Evolutionary conservation across 2,329 filamentous ascomycete genomes (phyloP).

Genomic region (Rhynchosporium agropyri): DNA sequence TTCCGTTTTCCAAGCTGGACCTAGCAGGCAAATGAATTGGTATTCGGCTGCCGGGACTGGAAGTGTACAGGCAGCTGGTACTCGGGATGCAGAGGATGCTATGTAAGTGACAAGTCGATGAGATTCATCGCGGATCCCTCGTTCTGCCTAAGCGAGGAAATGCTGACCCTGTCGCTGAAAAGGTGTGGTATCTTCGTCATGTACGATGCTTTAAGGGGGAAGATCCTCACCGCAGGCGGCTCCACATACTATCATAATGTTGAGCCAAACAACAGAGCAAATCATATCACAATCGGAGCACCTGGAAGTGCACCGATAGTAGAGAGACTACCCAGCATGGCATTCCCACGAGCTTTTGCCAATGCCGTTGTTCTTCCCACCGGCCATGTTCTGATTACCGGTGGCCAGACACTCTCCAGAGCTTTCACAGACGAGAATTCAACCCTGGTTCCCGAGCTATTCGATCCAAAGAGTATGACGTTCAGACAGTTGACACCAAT

Average conservation of each 20-base stretch:
- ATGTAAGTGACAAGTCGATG: slow-evolving; percentile 55
- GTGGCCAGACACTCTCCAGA: slow-evolving; percentile 48
- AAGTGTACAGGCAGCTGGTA: slow-evolving; percentile 47
- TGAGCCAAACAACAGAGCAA: slow-evolving; percentile 48
- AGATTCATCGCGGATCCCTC: no score
- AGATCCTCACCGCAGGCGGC: slow-evolving; percentile 57
- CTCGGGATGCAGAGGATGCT: slow-evolving; percentile 49
- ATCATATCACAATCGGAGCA: slow-evolving; percentile 52
- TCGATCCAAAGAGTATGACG: slow-evolving; percentile 8
- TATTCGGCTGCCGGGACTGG: slow-evolving; percentile 52
- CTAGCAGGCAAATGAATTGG: slow-evolving; percentile 56
- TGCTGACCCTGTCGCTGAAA: not conserved
- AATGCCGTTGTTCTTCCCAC: slow-evolving; percentile 53
- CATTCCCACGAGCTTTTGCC: slow-evolving; percentile 48
- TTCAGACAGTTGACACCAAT: not conserved
- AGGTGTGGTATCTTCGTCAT: slow-evolving; percentile 11
- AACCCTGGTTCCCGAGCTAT: slow-evolving; percentile 43
- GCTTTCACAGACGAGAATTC: slow-evolving; percentile 51
- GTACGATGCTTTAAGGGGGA: slow-evolving; percentile 44
- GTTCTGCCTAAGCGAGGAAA: slow-evolving; percentile 44
- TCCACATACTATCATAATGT: slow-evolving; percentile 49
- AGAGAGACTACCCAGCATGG: slow-evolving; percentile 43
- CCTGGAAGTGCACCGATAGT: slow-evolving; percentile 38
- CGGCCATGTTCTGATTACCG: slow-evolving; percentile 51
- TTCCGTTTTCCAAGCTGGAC: slow-evolving; percentile 34